These are phyloP conservation scores for Epichloe typhina DNA, from an alignment of 2,329 filamentous ascomycete species.

Conservation along the genomic window DNA sequence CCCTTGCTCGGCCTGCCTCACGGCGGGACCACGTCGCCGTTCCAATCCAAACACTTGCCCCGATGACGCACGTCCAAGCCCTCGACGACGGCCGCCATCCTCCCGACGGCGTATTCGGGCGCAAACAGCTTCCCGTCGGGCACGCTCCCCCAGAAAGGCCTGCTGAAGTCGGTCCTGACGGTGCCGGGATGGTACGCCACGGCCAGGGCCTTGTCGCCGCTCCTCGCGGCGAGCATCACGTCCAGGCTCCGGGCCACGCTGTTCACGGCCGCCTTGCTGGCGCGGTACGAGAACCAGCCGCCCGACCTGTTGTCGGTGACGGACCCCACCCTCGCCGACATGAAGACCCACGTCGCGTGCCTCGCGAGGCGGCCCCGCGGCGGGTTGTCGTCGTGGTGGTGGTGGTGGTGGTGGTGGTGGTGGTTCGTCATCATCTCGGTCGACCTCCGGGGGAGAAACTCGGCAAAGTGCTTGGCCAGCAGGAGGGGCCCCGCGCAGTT, in stretches of 20 bases:
- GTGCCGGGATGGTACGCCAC: slow-evolving; percentile 70
- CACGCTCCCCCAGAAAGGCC: slow-evolving; percentile 56
- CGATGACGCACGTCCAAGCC: slow-evolving; percentile 37
- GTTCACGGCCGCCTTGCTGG: slow-evolving; percentile 62
- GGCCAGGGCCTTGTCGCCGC: slow-evolving; percentile 50
- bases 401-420: no score
- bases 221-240: slow-evolving; percentile 43
- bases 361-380: no score
- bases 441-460: slow-evolving; percentile 51
- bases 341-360: slow-evolving; percentile 60
- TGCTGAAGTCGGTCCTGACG: slow-evolving; percentile 60
- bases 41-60: slow-evolving; percentile 58
- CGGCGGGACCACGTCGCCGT: slow-evolving; percentile 47
- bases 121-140: slow-evolving; percentile 50
- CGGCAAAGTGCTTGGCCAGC: slow-evolving; percentile 61
- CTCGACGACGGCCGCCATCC: slow-evolving; percentile 45
- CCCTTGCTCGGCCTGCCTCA: no score
- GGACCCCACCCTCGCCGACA: slow-evolving; percentile 67
- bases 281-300: slow-evolving; percentile 73
- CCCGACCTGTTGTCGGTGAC: slow-evolving; percentile 59
- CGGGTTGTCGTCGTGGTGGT: no score
- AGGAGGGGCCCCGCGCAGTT: slow-evolving; percentile 65
- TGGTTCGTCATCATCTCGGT: no score
- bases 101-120: slow-evolving; percentile 51
- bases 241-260: slow-evolving; percentile 61